Base-by-base conservation (phyloP, 1,284 basidiomycete species). In the Fistulina hepatica region DNA sequence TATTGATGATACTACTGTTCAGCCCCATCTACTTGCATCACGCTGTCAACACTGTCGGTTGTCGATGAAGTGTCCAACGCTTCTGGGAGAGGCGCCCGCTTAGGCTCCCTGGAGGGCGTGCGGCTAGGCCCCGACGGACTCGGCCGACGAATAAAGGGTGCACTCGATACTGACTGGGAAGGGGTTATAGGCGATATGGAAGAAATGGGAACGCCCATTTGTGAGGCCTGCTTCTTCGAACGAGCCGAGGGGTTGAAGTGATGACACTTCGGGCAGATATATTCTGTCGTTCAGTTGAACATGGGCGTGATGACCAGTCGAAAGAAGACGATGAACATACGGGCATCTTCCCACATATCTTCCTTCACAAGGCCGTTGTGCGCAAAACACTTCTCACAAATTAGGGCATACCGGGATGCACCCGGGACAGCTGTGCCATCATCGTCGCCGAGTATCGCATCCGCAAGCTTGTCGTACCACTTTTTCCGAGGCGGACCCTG, bases 281-380 rank as follows among this genome's bases (percentile, higher is more conserved):
- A 88, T 59, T 85, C 81, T 85, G 51, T n/a, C 30, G 24, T 25
- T 9, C 9, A 25, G 25, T 5, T 6, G 22, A 35, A 32, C 8
- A 12, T 12, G 23, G 21, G 11, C 12, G 17, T 3, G 5, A 33
- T 10, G 27, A 30, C 36, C 34, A 17, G 27, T 39, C 21, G 15
- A 41, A 37, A 38, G 25, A 32, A 39, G 3, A 38, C 33, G 15
- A 35, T 22, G 11, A 21, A 77, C 90, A 60, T 52, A 95, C 93
- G 89, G 37, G 89, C 76, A 44, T 89, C 80, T 51, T 90, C 82
- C 76, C 88, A 95, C 57, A 88, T 73, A 43, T 76, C 80, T 56
- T 91, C 85, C 44, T 84, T 82, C 4, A 94, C 86, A 7, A 99
- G 69, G 0, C 94, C 94, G 52, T 98, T 98, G 60, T 98, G 94